Conservation (phyloP, 352 stramenopile genomes). For the Pelagophyceae sp. region DNA sequence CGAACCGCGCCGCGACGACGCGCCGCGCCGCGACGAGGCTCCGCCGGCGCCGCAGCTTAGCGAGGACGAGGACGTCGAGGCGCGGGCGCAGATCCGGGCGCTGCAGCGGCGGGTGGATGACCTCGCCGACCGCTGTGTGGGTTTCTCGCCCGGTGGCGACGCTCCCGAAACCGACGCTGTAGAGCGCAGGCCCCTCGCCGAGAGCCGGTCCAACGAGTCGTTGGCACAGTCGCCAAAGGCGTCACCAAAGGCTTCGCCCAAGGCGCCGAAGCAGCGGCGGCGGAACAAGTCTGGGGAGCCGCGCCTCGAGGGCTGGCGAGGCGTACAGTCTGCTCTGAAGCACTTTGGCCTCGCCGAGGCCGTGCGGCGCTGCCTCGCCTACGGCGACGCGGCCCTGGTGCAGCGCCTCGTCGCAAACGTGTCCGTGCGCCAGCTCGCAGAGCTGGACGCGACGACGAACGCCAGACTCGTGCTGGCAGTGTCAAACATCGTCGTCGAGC, state of each 20-base stretch:
- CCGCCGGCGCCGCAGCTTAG: too few species aligned
- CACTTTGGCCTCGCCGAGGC: neutral
- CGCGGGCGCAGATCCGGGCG: neutral
- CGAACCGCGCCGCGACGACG: too few species aligned
- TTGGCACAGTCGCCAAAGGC: neutral
- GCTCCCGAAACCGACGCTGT: too few species aligned
- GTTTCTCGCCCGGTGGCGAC: too few species aligned
- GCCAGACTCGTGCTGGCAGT: neutral
- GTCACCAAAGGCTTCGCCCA: constrained; percentile 7
- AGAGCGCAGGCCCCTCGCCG: too few species aligned
- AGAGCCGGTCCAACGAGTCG: neutral
- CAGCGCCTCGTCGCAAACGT: neutral
- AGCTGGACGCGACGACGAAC: neutral
- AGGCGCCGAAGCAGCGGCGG: too few species aligned
- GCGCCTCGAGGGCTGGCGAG: too few species aligned
- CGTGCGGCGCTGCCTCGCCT: neutral
- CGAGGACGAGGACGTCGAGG: neutral
- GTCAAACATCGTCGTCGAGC: neutral
- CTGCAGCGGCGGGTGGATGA: neutral
- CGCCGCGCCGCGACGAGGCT: too few species aligned
- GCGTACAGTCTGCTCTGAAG: too few species aligned
- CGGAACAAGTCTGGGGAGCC: too few species aligned
- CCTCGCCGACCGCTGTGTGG: neutral
- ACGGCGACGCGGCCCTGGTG: neutral
- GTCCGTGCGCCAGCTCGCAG: neutral